Conservation (phyloP, 495 filamentous ascomycete genomes). For the Diplogelasinospora grovesii region DNA sequence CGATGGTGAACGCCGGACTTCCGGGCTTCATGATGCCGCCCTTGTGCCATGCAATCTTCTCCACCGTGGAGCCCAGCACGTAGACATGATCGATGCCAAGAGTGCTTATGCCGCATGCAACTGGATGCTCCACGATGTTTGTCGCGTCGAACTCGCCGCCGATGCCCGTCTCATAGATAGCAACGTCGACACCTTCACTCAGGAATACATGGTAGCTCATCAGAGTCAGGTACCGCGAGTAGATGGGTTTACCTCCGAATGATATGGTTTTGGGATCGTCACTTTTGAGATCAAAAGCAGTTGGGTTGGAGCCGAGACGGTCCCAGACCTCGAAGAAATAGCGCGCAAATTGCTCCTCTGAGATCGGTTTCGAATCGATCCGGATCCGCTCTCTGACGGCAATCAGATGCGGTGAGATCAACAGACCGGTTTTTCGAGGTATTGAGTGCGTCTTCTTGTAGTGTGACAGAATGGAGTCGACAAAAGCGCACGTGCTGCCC, state of each 20-base stretch:
- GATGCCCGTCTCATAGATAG: conserved; percentile 88
- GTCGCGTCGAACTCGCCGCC: conserved; percentile 92
- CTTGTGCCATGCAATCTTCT: conserved; percentile 97
- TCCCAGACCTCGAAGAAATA: conserved; percentile 94
- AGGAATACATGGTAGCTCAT: conserved; percentile 87
- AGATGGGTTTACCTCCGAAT: conserved; percentile 83
- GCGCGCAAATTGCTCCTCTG: conserved; percentile 66
- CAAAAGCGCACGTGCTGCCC: conserved; percentile 70
- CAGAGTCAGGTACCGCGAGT: conserved; percentile 84
- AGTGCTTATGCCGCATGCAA: conserved; percentile 69
- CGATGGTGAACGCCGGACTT: conserved; percentile 63
- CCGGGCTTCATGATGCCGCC: conserved; percentile 80
- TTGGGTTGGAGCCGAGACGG: conserved; percentile 66
- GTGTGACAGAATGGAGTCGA: conserved; percentile 46
- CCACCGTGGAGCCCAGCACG: conserved; percentile 74
- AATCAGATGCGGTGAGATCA: conserved; percentile 82
- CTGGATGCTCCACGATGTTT: conserved; percentile 74
- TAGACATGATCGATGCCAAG: conserved; percentile 85
- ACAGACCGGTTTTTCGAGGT: conserved; percentile 64
- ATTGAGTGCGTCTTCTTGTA: conserved; percentile 26
- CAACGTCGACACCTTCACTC: conserved; percentile 68
- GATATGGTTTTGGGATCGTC: too few relatives aligned
- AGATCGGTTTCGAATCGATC: conserved; percentile 69
- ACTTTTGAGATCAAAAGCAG: conserved; percentile 92
- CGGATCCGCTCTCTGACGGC: conserved; percentile 84